Base-by-base conservation (phyloP, 1,284 basidiomycete species). In the Exobasidium rhododendri region DNA sequence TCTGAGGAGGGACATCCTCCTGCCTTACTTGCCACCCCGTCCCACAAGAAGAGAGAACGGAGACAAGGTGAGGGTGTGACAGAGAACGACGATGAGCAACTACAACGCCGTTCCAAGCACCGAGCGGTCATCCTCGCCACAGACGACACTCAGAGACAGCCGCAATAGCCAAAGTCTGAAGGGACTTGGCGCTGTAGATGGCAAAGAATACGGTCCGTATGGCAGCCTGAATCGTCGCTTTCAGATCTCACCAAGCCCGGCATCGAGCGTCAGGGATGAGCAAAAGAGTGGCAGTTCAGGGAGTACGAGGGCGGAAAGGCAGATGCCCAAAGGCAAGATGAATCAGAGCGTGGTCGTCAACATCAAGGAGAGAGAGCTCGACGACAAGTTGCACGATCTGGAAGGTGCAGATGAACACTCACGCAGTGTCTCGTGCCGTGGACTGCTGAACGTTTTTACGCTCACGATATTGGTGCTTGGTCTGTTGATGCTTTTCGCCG, bases 401-500 rank as follows among this genome's bases (percentile, higher is more conserved):
- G 14, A 50, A 50, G 47, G 47, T 26, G 47, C 24, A 50, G 24
- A 50, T 26, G 24, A 26, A 20, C 31, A 44, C 30, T 44, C 32
- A 31, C 52, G 17, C 24, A 30, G 24, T 5, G 28, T 50, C 13
- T 50, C 47, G 2, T 4, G n/a, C 13, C 66, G 73, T 17, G 77
- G 74, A 0, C 59, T 67, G 20, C 62, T 76, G 61, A 78, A 79
- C 57, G 52, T 74, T 17, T 44, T 65, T n/a, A 77, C 73, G 0
- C 67, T 78, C 29, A 46, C 61, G 17, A 26, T 75, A 7, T 70
- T 79, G 44, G 70, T 66, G 0, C 50, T 64, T 20, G 69, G 56
- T 31, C 58, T 79, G 29, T 31, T 79, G 32, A 73, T 71, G 68
- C 66, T 79, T 35, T 79, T 79, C 62, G 69, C 70, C 17, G 77